Evolutionary conservation across 2,329 filamentous ascomycete genomes (phyloP).

Genomic region (Westerdykella sp.): DNA sequence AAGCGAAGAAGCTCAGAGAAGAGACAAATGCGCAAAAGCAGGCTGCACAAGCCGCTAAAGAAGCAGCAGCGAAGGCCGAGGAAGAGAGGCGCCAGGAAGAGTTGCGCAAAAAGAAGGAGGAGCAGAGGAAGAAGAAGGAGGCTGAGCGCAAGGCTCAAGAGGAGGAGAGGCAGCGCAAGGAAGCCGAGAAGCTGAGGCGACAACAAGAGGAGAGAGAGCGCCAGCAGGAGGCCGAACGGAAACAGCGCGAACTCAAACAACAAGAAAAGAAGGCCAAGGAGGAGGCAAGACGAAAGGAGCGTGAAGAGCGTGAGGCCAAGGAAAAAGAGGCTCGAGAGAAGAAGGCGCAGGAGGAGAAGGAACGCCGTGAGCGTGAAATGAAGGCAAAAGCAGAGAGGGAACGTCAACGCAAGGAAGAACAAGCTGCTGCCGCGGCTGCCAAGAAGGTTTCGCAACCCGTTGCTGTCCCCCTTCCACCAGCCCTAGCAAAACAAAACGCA

Average conservation of each 20-base stretch:
- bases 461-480: constrained; percentile 48
- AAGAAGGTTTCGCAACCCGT: constrained; percentile 37
- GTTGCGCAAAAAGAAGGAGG: constrained; percentile 73
- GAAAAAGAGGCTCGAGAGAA: constrained; percentile 72
- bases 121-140: constrained; percentile 86
- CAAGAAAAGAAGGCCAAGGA: constrained; percentile 71
- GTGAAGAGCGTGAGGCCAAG: constrained; percentile 54
- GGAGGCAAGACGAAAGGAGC: constrained; percentile 69
- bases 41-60: constrained; percentile 82
- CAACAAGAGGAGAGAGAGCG: constrained; percentile 79
- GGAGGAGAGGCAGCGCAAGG: constrained; percentile 77
- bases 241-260: constrained; percentile 71
- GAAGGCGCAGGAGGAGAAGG: constrained; percentile 52
- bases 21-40: constrained; percentile 59
- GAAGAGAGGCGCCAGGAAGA: constrained; percentile 78
- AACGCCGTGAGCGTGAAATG: constrained; percentile 57
- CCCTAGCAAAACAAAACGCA: constrained; percentile 48
- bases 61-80: constrained; percentile 66
- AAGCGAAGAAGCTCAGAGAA: constrained; percentile 84
- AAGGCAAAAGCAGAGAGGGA: constrained; percentile 42
- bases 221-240: constrained; percentile 79
- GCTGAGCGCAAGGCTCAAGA: constrained; percentile 85
- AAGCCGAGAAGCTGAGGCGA: constrained; percentile 74
- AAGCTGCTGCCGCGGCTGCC: constrained; percentile 28
- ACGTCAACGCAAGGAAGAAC: constrained; percentile 38